A percentile compares a stretch with the other conserved stretches of the same genome.
Evolutionary conservation across 306 rosid genomes (phyloP).

Genomic region (Datisca glomerata): DNA sequence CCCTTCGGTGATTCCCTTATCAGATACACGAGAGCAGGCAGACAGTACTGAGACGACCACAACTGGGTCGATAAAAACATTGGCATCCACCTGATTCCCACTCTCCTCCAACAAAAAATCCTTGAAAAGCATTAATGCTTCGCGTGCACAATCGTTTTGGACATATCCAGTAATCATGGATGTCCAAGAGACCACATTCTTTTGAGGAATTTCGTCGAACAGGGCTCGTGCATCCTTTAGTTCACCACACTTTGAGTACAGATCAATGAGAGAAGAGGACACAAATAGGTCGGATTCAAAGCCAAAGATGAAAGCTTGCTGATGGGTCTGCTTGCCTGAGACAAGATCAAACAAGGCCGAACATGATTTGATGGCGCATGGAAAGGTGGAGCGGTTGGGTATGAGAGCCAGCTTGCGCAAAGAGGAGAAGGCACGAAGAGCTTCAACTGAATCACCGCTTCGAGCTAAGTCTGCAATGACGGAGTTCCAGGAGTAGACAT

Average conservation of each 20-base stretch:
- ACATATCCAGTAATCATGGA: slow-evolving; percentile 53
- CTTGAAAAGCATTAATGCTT: slow-evolving; percentile 47
- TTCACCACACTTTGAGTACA: slow-evolving; percentile 62
- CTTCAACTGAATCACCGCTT: slow-evolving; percentile 53
- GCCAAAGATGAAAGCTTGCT: slow-evolving; percentile 62
- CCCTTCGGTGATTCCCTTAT: slow-evolving; percentile 40
- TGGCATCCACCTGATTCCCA: slow-evolving; percentile 11
- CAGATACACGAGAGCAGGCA: slow-evolving; percentile 52
- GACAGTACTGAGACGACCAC: slow-evolving; percentile 54
- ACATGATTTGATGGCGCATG: slow-evolving; percentile 75
- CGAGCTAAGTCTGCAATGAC: slow-evolving; percentile 74
- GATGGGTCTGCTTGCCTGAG: slow-evolving; percentile 61
- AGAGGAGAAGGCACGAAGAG: slow-evolving; percentile 65
- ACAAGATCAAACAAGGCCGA: slow-evolving; percentile 55
- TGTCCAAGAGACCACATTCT: slow-evolving; percentile 80
- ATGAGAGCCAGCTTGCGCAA: slow-evolving; percentile 65
- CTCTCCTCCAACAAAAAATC: slow-evolving; percentile 42
- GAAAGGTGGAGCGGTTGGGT: slow-evolving; percentile 63
- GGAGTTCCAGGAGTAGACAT: slow-evolving; percentile 62
- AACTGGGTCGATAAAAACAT: slow-evolving; percentile 37
- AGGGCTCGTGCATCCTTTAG: slow-evolving; percentile 36
- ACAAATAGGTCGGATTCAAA: slow-evolving; percentile 50
- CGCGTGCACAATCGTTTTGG: slow-evolving; percentile 29
- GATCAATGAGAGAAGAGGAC: slow-evolving; percentile 61
- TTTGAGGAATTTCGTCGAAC: slow-evolving; percentile 60